Base-by-base conservation (phyloP, 805 yeast genomes). In the Candida khao-thaluensis region DNA sequence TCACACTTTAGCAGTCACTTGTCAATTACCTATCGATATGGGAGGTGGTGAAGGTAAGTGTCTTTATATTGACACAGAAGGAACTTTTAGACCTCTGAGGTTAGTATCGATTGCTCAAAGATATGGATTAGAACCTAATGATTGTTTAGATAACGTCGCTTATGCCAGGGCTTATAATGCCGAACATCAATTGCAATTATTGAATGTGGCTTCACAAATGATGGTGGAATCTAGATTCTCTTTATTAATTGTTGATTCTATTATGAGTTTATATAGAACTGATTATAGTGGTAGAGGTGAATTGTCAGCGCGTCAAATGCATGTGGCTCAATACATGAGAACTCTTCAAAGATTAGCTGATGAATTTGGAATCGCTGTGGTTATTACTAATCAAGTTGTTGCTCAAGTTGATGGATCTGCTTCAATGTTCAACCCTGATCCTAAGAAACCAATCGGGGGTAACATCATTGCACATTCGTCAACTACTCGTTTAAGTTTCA, bases 31-130 rank as follows among this genome's bases (percentile, higher is more conserved):
- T 4, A 78, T 91, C 36, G 97, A 90, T 57, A 83, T 85, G 84
- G 97, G 97, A 28, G 99, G 99, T 44, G 99, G 96, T 37, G 99
- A 93, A 66, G 99, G 99, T 23, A 89, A 93, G 63, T 91, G 97
- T 61, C 70, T 93, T 40, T 93, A 86, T 58, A 90, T 93, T 44
- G 99, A 93, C 56, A 91, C 98, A 0, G 99, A 91, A 59, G 96
- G 97, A 14, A 93, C 99, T 2, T 93, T 93, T 60, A 76, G 99
- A 57, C 97, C 98, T 1, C 83, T 82, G 30, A 76, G 99, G 52
- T 71, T 93, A 50, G 85, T 86, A 7, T 82, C 95, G 0, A 89
- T 93, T 49, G 96, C 96, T 2, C 82, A 82, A 57, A 72, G 99
- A 51, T 93, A 85, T 57, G 96, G 96, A 0, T 72, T 93, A 42